A percentile compares a stretch with the other conserved stretches of the same genome.
Evolutionary conservation across 164 flowering plant species (phyloP).

Genomic region (Aristolochia fimbriata): DNA sequence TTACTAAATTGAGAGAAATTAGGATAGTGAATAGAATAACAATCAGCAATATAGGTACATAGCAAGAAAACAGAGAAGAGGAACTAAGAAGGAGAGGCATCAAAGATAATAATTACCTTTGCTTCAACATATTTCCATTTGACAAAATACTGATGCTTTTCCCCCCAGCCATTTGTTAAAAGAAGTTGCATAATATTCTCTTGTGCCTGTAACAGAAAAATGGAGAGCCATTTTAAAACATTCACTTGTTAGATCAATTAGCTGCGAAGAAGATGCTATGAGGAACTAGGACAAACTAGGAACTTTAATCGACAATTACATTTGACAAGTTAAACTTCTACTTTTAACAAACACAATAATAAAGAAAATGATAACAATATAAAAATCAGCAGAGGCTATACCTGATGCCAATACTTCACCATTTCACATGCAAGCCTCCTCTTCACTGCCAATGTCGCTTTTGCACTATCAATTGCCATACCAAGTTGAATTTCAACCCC

Average conservation of each 20-base stretch:
- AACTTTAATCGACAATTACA: too few relatives aligned
- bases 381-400: slow-evolving; percentile 12
- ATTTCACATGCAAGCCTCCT: slow-evolving; percentile 98
- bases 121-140: slow-evolving; percentile 90
- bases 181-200: slow-evolving; percentile 74
- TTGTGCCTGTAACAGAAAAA: slow-evolving; percentile 53
- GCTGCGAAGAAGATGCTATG: too few relatives aligned
- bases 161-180: slow-evolving; percentile 83
- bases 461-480: slow-evolving; percentile 92
- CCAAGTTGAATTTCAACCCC: slow-evolving; percentile 93
- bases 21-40: too few relatives aligned
- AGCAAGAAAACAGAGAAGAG: not conserved
- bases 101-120: slow-evolving; percentile 41
- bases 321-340: too few relatives aligned
- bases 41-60: too few relatives aligned
- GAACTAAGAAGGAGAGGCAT: not conserved
- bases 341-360: not conserved
- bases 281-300: too few relatives aligned
- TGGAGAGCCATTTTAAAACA: too few relatives aligned
- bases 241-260: too few relatives aligned
- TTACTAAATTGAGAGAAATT: too few relatives aligned
- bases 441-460: slow-evolving; percentile 95
- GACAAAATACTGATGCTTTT: slow-evolving; percentile 67
- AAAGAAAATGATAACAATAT: not conserved
- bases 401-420: slow-evolving; percentile 99